A percentile compares a stretch with the other conserved stretches of the same genome.
Conservation (phyloP, 116 monocot genomes). For the Trichopus zeylanicus region DNA sequence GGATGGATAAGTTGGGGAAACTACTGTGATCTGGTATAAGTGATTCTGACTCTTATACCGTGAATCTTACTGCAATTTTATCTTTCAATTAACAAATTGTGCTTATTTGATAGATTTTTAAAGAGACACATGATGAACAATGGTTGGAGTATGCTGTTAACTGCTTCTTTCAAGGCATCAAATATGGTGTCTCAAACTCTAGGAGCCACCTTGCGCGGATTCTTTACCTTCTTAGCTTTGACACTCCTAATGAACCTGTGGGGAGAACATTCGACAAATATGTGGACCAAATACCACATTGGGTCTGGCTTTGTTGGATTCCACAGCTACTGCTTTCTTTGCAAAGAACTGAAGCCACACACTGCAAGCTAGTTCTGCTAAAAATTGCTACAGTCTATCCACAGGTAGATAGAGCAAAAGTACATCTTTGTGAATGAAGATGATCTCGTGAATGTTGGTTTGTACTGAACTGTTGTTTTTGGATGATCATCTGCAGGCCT, state of each 20-base stretch:
- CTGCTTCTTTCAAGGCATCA: constrained; percentile 97
- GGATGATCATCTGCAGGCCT: constrained; percentile 50
- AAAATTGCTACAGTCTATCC: constrained; percentile 91
- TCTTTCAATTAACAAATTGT: constrained; percentile 4
- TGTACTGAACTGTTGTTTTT: background rate
- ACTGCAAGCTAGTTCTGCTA: constrained; percentile 82
- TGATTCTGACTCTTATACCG: background rate
- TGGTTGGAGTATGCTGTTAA: constrained; percentile 97
- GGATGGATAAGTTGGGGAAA: constrained; percentile 99
- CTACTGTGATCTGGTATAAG: constrained; percentile 88
- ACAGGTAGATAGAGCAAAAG: constrained; percentile 46
- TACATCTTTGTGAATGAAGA: no score
- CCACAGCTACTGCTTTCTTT: constrained; percentile 95
- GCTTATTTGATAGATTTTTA: constrained; percentile 63
- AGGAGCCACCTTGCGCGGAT: constrained; percentile 92
- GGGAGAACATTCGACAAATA: constrained; percentile 90
- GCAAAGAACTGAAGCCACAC: constrained; percentile 87
- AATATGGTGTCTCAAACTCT: constrained; percentile 91
- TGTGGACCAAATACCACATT: constrained; percentile 94
- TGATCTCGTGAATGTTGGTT: no score
- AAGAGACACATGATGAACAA: constrained; percentile 78
- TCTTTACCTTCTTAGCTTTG: constrained; percentile 97
- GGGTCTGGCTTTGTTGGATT: constrained; percentile 99
- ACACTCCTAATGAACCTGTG: constrained; percentile 80
- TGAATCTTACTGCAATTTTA: background rate